A percentile compares a stretch with the other conserved stretches of the same genome.
Conservation (phyloP, 1,284 basidiomycete genomes). For the Coniferiporia weirii region DNA sequence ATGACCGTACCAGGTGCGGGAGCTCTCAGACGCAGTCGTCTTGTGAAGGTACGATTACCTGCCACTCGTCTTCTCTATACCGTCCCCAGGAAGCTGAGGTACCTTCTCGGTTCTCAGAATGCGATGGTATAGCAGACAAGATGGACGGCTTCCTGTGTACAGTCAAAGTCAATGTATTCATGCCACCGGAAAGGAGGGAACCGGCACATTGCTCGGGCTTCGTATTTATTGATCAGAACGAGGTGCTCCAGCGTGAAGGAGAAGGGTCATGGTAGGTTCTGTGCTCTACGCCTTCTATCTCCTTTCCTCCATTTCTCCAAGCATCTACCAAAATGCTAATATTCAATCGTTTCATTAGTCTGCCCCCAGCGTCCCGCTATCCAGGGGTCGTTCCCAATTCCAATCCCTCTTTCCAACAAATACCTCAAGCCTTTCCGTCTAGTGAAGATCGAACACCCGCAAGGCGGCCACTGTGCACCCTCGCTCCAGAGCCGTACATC, state of each 20-base stretch:
- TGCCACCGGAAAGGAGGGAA: background rate
- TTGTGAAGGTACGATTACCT: background rate
- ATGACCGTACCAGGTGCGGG: background rate
- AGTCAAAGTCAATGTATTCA: conserved; percentile 11
- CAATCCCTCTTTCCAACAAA: background rate
- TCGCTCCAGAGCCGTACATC: background rate
- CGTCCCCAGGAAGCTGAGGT: background rate
- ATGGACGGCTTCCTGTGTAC: conserved; percentile 1
- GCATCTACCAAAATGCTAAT: no score
- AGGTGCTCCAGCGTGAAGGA: background rate
- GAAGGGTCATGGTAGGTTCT: background rate
- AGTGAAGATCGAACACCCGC: background rate
- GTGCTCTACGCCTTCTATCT: background rate
- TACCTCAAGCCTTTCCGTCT: background rate
- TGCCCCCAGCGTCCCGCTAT: no score
- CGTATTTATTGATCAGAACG: background rate
- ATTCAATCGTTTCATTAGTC: no score
- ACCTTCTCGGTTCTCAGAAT: background rate
- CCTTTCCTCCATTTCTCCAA: background rate
- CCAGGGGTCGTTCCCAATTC: no score
- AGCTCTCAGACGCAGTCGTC: background rate
- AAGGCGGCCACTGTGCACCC: background rate
- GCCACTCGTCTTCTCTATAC: background rate
- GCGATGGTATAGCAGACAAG: background rate
- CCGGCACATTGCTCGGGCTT: background rate